A percentile compares a stretch with the other conserved stretches of the same genome.
Evolutionary conservation across 2,329 filamentous ascomycete species (phyloP).

Genomic region (Fusarium devonianum): DNA sequence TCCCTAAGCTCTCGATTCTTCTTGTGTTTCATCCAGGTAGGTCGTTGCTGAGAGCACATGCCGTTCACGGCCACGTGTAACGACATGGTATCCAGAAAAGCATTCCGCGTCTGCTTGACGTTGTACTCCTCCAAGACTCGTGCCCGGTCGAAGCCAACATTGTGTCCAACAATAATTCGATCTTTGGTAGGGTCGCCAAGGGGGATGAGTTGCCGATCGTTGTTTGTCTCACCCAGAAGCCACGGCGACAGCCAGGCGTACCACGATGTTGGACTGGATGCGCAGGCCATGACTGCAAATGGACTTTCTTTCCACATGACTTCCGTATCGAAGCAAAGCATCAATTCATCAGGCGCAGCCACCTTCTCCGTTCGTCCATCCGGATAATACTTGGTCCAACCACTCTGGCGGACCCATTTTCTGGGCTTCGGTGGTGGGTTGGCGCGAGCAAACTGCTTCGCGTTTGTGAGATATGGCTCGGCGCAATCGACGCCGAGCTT

Average conservation of each 20-base stretch:
- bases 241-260: conserved; percentile 98
- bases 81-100: conserved; percentile 97
- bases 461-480: conserved; percentile 79
- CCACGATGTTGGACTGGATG: conserved; percentile 88
- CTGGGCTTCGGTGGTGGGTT: conserved; percentile 66
- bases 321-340: conserved; percentile 94
- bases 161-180: conserved; percentile 89
- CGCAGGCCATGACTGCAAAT: conserved; percentile 97
- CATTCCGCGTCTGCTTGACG: conserved; percentile 80
- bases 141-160: conserved; percentile 93
- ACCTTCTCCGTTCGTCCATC: conserved; percentile 76
- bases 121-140: conserved; percentile 89
- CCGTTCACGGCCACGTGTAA: conserved; percentile 97
- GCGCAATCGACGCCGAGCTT: conserved; percentile 85
- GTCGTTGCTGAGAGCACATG: conserved; percentile 96
- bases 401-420: conserved; percentile 80
- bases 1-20: conserved; percentile 88
- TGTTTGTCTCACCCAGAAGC: conserved; percentile 82
- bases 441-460: conserved; percentile 75
- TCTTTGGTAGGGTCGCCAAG: conserved; percentile 77
- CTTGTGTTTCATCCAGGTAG: conserved; percentile 96
- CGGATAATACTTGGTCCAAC: conserved; percentile 91
- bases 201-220: conserved; percentile 82
- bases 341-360: conserved; percentile 77
- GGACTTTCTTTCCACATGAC: conserved; percentile 94